A percentile compares a stretch with the other conserved stretches of the same genome.
These are phyloP conservation scores for Raphanus raphanistrum DNA, from an alignment of 345 rosid genomes.

Conservation along the genomic window DNA sequence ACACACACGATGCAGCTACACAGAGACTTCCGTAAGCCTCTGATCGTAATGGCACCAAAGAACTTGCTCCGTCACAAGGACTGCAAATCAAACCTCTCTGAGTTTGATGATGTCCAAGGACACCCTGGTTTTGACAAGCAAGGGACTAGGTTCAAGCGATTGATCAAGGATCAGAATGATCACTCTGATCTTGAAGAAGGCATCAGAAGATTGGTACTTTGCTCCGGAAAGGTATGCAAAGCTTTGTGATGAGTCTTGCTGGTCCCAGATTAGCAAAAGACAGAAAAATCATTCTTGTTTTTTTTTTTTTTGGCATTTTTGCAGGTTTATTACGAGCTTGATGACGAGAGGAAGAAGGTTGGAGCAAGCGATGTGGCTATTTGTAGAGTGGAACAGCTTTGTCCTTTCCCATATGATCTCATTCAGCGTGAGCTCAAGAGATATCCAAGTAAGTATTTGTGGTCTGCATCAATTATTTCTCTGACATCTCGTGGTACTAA, in stretches of 20 bases:
- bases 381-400: constrained; percentile 80
- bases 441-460: constrained; percentile 51
- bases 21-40: constrained; percentile 91
- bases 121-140: constrained; percentile 96
- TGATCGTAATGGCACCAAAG: constrained; percentile 85
- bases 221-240: constrained; percentile 81
- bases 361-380: constrained; percentile 63
- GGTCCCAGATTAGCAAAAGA: neutral
- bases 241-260: constrained; percentile 12
- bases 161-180: constrained; percentile 80
- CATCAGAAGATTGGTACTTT: constrained; percentile 80
- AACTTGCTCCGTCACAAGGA: constrained; percentile 88
- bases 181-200: constrained; percentile 86
- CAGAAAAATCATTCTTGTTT: neutral
- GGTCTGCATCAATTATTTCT: neutral
- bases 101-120: constrained; percentile 94
- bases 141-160: constrained; percentile 91
- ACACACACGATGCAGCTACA: constrained; percentile 53
- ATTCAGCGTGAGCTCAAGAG: constrained; percentile 75
- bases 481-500: neutral
- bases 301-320: neutral
- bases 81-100: constrained; percentile 90
- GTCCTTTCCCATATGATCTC: constrained; percentile 82
- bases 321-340: constrained; percentile 69
- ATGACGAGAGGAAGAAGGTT: constrained; percentile 59